A percentile compares a stretch with the other conserved stretches of the same genome.
phyloP scores from a whole-genome alignment of 208 protist genomes.

The Crithidia mellificae region DNA sequence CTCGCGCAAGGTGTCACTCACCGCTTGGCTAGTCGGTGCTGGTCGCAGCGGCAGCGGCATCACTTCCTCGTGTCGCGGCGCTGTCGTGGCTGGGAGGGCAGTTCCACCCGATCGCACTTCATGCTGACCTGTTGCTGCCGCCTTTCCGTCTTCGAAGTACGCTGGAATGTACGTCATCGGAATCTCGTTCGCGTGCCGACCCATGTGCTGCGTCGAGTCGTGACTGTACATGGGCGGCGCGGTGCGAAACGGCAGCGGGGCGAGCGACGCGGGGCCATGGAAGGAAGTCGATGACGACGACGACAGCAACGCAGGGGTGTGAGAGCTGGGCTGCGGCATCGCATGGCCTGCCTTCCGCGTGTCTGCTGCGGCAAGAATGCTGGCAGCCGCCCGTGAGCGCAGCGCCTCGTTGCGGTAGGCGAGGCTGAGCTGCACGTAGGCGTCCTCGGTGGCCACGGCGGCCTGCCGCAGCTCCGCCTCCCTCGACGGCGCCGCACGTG shows the following conservation, averaged over 20 bases:
- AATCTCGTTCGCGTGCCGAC: slow-evolving; percentile 21
- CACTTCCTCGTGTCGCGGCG: background rate
- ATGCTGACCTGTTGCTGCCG: background rate
- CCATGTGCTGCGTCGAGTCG: slow-evolving; percentile 24
- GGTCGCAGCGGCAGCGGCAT: slow-evolving; percentile 29
- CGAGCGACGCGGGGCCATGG: too few relatives aligned
- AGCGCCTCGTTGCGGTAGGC: slow-evolving; percentile 27
- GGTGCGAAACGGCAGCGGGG: slow-evolving; percentile 18
- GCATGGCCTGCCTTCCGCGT: background rate
- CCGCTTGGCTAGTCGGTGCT: slow-evolving; percentile 10
- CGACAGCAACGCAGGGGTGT: too few relatives aligned
- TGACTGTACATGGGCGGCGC: slow-evolving; percentile 29
- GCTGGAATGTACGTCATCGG: slow-evolving; percentile 28
- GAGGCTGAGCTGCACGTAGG: slow-evolving; percentile 32
- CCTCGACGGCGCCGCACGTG: slow-evolving; percentile 6
- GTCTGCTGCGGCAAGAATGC: slow-evolving; percentile 10
- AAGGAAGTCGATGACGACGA: too few relatives aligned
- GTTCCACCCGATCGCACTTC: background rate
- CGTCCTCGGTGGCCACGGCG: slow-evolving; percentile 23
- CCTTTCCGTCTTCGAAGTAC: slow-evolving; percentile 22
- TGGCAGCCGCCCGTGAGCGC: slow-evolving; percentile 21
- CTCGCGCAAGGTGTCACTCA: slow-evolving; percentile 12
- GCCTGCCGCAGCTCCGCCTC: slow-evolving; percentile 20
- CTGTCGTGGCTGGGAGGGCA: background rate
- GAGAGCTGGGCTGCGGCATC: too few relatives aligned